phyloP scores from a whole-genome alignment of 2,329 filamentous ascomycete genomes.

The Sclerotinia minor region DNA sequence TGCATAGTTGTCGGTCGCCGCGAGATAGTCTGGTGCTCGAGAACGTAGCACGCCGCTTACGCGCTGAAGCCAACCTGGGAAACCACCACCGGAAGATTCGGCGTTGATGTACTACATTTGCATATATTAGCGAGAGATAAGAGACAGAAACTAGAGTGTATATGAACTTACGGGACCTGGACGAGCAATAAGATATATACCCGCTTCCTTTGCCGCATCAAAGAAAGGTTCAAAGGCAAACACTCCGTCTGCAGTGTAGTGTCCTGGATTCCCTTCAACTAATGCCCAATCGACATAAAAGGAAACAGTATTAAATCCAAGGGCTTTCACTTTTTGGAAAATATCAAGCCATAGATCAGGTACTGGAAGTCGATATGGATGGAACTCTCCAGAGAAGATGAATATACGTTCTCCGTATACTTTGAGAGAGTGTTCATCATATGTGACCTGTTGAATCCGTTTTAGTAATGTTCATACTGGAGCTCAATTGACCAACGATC shows the following conservation, averaged over 20 bases:
- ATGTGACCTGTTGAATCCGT: constrained; percentile 49
- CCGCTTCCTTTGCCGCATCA: constrained; percentile 68
- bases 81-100: constrained; percentile 73
- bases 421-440: constrained; percentile 63
- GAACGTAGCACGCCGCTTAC: constrained; percentile 66
- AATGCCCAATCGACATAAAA: constrained; percentile 81
- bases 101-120: constrained; percentile 69
- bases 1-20: constrained; percentile 64
- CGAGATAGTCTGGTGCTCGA: constrained; percentile 59
- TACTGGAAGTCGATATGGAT: constrained; percentile 62
- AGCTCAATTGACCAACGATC: background rate
- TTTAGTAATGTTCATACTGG: background rate
- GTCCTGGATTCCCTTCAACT: constrained; percentile 69
- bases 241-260: constrained; percentile 69
- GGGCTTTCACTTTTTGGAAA: constrained; percentile 78
- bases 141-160: background rate
- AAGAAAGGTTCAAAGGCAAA: constrained; percentile 76
- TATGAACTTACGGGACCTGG: constrained; percentile 37
- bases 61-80: constrained; percentile 76
- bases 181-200: constrained; percentile 71
- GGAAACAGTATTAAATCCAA: constrained; percentile 77
- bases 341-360: constrained; percentile 67
- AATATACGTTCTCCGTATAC: constrained; percentile 62
- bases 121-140: constrained; percentile 1
- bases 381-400: constrained; percentile 64